Base-by-base conservation (phyloP, 768 basidiomycete genomes). In the Mycena polygramma region DNA sequence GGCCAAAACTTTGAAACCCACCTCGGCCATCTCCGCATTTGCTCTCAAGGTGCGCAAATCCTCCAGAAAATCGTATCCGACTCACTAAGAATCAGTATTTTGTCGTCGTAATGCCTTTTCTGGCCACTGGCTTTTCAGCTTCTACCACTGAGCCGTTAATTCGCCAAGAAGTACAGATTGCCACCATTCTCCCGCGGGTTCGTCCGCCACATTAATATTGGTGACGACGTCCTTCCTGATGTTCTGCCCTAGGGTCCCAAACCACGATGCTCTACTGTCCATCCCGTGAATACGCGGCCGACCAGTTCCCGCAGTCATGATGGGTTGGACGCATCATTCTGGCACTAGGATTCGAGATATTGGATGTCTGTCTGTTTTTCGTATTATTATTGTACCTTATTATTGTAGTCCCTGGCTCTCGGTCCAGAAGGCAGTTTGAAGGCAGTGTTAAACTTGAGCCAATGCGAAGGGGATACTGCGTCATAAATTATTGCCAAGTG, bases 151-250 rank as follows among this genome's bases (percentile, higher is more conserved):
- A 77, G 7, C 77, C 82, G 11, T 79, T 88, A 15, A 75, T 88
- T 35, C 83, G 83, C 14, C 85, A 86, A 74, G 86, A 85, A 19
- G 85, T 89, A 14, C 81, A 86, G 68, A 86, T 89, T 57, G 86
- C 82, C 9, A 87, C 87, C 3, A 82, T 86, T 80, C 82, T 86
- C 68, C 81, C 84, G 4, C 83, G 82, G 75, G 88, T 69, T 17
- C 7, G 54, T 37, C 13, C 19, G 22, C 9, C 19, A 19, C 22
- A 30, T 1, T 0, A 24, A 6, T 4, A 41, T 14, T 7, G 2
- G 30, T 51, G 15, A 41, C 19, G 19, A 30, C 46, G 30, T 11
- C 36, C 8, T 6, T 5, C n/a, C 48, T 30, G 30, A 30, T 30
- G 41, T 41, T 41, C 41, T 41, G 2, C 41, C 11, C 2, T 19